These are phyloP conservation scores for Alternaria burnsii DNA, from an alignment of 2,329 filamentous ascomycete species.

Conservation along the genomic window DNA sequence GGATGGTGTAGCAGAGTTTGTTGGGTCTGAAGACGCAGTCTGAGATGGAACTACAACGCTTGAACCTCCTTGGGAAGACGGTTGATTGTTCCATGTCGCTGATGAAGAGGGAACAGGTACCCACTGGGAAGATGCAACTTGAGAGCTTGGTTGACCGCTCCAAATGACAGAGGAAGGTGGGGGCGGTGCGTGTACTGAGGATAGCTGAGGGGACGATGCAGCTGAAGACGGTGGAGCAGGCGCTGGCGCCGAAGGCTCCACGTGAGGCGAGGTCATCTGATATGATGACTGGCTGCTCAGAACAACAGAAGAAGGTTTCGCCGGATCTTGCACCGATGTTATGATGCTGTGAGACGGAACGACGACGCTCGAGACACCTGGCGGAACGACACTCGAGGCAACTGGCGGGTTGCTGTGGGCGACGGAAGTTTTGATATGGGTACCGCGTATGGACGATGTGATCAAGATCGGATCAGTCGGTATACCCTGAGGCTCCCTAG, in stretches of 20 bases:
- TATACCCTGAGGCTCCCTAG: neutral
- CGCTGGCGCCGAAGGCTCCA: neutral
- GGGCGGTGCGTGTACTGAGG: neutral
- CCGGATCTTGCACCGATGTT: slow-evolving; percentile 1
- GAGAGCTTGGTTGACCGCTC: neutral
- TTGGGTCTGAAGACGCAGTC: neutral
- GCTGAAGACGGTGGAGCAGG: neutral
- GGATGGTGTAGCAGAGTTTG: neutral
- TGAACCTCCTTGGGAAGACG: neutral
- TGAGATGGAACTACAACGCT: neutral
- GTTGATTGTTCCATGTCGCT: neutral
- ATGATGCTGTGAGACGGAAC: neutral
- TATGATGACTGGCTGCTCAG: neutral
- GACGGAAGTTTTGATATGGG: neutral
- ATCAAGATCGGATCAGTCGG: neutral
- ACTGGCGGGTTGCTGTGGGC: neutral
- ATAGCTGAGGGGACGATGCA: neutral
- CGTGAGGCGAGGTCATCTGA: neutral
- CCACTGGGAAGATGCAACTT: neutral
- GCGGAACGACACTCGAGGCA: neutral
- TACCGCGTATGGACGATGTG: neutral
- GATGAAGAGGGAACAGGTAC: neutral
- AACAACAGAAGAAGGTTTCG: neutral
- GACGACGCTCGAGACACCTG: neutral
- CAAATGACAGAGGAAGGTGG: neutral